These are phyloP conservation scores for Casuarina cunninghamiana DNA, from an alignment of 306 rosid genomes.

Conservation along the genomic window DNA sequence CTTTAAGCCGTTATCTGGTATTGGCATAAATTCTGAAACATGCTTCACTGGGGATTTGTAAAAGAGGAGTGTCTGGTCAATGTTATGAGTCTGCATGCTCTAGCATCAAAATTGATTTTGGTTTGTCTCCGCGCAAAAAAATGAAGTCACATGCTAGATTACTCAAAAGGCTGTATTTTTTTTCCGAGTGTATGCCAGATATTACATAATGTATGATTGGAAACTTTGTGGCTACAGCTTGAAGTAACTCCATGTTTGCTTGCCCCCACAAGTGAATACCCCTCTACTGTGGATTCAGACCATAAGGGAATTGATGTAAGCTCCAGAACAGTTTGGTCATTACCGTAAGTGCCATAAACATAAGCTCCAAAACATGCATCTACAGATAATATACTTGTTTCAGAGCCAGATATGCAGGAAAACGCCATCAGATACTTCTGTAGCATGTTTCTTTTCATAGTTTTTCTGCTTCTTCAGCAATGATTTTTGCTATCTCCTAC, in stretches of 20 bases:
- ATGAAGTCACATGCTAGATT: conserved; percentile 11
- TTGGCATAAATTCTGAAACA: conserved; percentile 8
- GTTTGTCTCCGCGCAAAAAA: conserved; percentile 11
- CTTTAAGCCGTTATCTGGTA: conserved; percentile 3
- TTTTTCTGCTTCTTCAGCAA: conserved; percentile 1
- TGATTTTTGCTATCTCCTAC: neutral
- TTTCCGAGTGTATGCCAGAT: conserved; percentile 4
- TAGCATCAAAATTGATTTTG: neutral
- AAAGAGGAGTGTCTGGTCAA: neutral
- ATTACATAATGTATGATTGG: conserved; percentile 25
- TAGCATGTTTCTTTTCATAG: neutral
- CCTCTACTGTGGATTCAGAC: conserved; percentile 28
- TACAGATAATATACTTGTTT: conserved; percentile 1
- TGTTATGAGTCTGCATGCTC: neutral
- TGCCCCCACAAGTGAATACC: conserved; percentile 51
- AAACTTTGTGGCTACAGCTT: conserved; percentile 58
- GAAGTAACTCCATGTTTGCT: conserved; percentile 93
- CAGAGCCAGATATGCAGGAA: neutral
- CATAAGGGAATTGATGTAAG: conserved; percentile 45
- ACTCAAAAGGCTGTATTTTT: conserved; percentile 11
- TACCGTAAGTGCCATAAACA: conserved; percentile 69
- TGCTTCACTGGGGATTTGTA: neutral
- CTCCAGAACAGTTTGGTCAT: conserved; percentile 78
- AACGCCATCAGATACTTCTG: neutral
- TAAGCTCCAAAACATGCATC: neutral